These are phyloP conservation scores for Sporothrix sp. DNA, from an alignment of 2,329 filamentous ascomycete genomes.

Conservation along the genomic window DNA sequence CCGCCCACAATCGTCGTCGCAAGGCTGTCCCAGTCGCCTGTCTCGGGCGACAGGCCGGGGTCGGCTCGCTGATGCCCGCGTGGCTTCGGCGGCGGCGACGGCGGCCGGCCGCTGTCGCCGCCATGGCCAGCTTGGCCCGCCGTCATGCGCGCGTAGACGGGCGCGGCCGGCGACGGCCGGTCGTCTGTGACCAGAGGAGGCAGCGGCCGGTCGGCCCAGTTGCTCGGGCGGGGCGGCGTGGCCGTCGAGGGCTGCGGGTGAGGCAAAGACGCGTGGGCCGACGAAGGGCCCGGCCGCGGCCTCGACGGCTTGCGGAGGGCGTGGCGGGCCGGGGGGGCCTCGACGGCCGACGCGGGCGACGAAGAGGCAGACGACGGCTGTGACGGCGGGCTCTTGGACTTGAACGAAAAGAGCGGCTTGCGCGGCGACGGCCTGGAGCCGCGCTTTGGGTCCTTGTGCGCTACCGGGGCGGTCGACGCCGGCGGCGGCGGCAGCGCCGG, in stretches of 20 bases:
- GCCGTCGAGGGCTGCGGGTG: neutral
- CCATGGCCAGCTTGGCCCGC: neutral
- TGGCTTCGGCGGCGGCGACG: constrained; percentile 1
- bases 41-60: no score
- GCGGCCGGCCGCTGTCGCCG: neutral
- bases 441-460: neutral
- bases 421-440: neutral
- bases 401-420: neutral
- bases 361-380: no score
- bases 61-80: no score
- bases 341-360: neutral
- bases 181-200: constrained; percentile 2
- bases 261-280: neutral
- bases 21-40: no score
- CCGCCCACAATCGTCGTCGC: no score
- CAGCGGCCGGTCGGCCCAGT: constrained; percentile 10
- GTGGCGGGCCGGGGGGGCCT: neutral
- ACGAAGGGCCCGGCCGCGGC: neutral
- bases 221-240: neutral
- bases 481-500: neutral
- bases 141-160: neutral
- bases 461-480: neutral
- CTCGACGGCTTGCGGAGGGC: neutral
- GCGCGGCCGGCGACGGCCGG: neutral
- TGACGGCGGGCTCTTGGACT: neutral